A percentile compares a stretch with the other conserved stretches of the same genome.
Evolutionary conservation across 1,139 yeast species (phyloP).

Genomic region (Sugiyamaella pinicola): DNA sequence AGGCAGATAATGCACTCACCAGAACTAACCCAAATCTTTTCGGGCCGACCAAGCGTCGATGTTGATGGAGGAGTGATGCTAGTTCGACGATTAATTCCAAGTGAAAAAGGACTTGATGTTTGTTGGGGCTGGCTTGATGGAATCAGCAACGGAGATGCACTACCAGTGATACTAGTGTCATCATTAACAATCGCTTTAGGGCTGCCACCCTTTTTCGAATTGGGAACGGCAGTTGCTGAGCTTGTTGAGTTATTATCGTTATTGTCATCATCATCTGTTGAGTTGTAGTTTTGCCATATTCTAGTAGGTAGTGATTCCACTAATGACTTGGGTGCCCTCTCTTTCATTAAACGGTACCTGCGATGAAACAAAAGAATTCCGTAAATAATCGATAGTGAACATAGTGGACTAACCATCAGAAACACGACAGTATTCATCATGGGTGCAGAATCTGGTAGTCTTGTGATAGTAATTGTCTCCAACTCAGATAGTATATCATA

Average conservation of each 20-base stretch:
- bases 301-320: constrained; percentile 45
- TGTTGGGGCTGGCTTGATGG: not conserved
- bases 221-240: too few relatives aligned
- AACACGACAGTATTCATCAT: constrained; percentile 44
- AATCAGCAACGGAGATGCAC: not conserved
- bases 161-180: not conserved
- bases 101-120: constrained; percentile 3
- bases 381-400: constrained; percentile 45
- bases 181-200: constrained; percentile 6
- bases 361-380: constrained; percentile 44
- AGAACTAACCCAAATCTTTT: constrained; percentile 40
- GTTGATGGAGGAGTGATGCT: constrained; percentile 4
- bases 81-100: constrained; percentile 3
- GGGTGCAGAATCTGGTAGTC: constrained; percentile 32
- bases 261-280: constrained; percentile 13
- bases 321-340: constrained; percentile 43
- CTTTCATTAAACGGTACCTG: constrained; percentile 40
- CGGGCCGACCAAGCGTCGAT: constrained; percentile 15
- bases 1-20: constrained; percentile 49
- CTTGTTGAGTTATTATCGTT: not conserved
- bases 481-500: constrained; percentile 37
- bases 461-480: constrained; percentile 38
- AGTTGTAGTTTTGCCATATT: constrained; percentile 35
- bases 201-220: too few relatives aligned
- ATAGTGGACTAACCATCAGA: constrained; percentile 46